Conservation (phyloP, 306 rosid species). For the Prosopis cineraria region DNA sequence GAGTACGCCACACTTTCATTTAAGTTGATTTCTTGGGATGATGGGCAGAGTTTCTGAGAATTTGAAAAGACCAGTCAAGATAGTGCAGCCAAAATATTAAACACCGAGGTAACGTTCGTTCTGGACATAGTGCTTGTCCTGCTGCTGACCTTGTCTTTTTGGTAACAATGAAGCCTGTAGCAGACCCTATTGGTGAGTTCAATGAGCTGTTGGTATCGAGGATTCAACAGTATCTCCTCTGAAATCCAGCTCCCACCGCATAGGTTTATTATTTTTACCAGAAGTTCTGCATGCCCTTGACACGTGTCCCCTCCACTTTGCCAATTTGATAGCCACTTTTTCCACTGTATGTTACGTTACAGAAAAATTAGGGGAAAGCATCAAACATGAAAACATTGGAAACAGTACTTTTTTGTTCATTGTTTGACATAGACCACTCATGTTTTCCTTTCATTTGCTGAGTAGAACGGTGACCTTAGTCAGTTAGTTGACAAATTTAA, state of each 20-base stretch:
- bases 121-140: not conserved
- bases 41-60: not conserved
- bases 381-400: slow-evolving; percentile 4
- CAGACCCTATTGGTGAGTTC: slow-evolving; percentile 63
- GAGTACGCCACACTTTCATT: not conserved
- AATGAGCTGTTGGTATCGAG: slow-evolving; percentile 49
- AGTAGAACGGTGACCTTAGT: not conserved
- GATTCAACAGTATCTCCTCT: slow-evolving; percentile 49
- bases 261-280: slow-evolving; percentile 67
- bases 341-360: slow-evolving; percentile 55
- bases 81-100: not conserved
- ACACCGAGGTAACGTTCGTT: not conserved
- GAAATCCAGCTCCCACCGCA: slow-evolving; percentile 50
- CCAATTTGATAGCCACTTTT: slow-evolving; percentile 79
- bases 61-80: not conserved
- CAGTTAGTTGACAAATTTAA: not conserved
- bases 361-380: not conserved
- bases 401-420: not conserved
- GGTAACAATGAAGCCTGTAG: slow-evolving; percentile 45
- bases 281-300: slow-evolving; percentile 63
- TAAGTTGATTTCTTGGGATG: not conserved
- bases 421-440: slow-evolving; percentile 18
- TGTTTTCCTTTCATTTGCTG: not conserved
- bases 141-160: slow-evolving; percentile 62
- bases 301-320: slow-evolving; percentile 56